Percentiles rank a stretch among this genome's conserved stretches.
These are phyloP conservation scores for Fagus crenata DNA, from an alignment of 306 rosid species.

Conservation along the genomic window DNA sequence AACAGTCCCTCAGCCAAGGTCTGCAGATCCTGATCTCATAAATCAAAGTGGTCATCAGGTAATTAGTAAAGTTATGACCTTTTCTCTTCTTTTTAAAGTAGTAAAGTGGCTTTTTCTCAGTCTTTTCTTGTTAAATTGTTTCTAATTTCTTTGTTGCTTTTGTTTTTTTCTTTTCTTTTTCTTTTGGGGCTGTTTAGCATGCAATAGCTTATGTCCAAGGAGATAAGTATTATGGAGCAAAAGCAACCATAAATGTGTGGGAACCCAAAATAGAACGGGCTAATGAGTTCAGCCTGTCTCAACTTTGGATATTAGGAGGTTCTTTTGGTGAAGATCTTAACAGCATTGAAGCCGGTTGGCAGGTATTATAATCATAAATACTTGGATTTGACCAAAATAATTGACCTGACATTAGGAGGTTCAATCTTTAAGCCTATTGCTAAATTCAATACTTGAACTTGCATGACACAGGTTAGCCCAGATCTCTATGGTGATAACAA, in stretches of 20 bases:
- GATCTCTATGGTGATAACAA: conserved; percentile 94
- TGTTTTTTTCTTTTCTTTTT: conserved; percentile 4
- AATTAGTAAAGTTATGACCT: conserved; percentile 10
- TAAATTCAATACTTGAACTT: neutral
- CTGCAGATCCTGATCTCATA: conserved; percentile 89
- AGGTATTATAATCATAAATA: conserved; percentile 46
- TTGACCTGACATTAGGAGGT: neutral
- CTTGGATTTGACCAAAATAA: conserved; percentile 10
- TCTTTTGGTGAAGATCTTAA: conserved; percentile 96
- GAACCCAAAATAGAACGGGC: conserved; percentile 92
- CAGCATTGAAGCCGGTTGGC: conserved; percentile 99
- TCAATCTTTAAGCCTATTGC: conserved; percentile 3
- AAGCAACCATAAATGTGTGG: conserved; percentile 98
- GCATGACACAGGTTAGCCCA: conserved; percentile 77
- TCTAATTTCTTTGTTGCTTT: conserved; percentile 13
- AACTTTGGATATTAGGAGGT: conserved; percentile 95
- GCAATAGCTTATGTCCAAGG: conserved; percentile 98
- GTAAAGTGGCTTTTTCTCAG: neutral
- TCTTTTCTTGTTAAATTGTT: neutral
- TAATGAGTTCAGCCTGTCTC: conserved; percentile 97
- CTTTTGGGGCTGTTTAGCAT: conserved; percentile 55
- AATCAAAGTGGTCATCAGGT: conserved; percentile 99
- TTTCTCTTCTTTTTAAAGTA: neutral
- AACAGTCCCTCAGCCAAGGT: conserved; percentile 75
- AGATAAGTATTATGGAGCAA: conserved; percentile 90